Base-by-base conservation (phyloP, 2,329 filamentous ascomycete species). In the Venturia pyrina region DNA sequence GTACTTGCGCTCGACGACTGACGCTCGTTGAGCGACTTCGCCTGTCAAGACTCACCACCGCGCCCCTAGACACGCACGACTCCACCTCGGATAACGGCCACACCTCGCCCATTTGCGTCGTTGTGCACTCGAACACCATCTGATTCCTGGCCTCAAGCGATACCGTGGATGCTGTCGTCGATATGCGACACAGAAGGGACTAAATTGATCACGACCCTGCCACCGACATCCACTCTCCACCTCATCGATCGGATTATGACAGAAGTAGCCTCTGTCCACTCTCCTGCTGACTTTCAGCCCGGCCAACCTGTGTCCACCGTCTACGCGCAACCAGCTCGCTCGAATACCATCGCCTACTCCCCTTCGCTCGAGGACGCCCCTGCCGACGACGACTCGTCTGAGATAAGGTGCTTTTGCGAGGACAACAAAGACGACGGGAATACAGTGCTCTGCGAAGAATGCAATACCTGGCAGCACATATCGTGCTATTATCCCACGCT, bases 391-490 rank as follows among this genome's bases (percentile, higher is more conserved):
- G 89, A 93, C 77, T 89, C 89, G 21, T 96, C 96, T 77, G 96
- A 91, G 67, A 97, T 98, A 81, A 96, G 96, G 82, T 99, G 95
- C 84, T 96, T 98, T 72, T 99, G 95, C 80, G 87, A 87, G 76
- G 97, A 89, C 78, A 81, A 87, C 76, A 92, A 96, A 80, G 95
- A 99, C 82, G 95, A 99, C 81, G 95, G 95, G 78, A 93, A 91
- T 78, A 99, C 95, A 67, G 96, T 99, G 68, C 91, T 93, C 78
- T 99, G 95, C 82, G 95, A 98, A 75, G 86, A 83, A 67, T 99
- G 95, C 82, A 90, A 96, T 75, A 95, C 92, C 62, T 99, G 95
- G 95, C 95, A 99, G 78, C 95, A 99, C 78, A 96, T 96, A 72
- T 88, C 92, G 75, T 99, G 95, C 79, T 98, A 96, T 79, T 98